phyloP scores from a whole-genome alignment of 1,139 yeast genomes.

The Pichia sp. region DNA sequence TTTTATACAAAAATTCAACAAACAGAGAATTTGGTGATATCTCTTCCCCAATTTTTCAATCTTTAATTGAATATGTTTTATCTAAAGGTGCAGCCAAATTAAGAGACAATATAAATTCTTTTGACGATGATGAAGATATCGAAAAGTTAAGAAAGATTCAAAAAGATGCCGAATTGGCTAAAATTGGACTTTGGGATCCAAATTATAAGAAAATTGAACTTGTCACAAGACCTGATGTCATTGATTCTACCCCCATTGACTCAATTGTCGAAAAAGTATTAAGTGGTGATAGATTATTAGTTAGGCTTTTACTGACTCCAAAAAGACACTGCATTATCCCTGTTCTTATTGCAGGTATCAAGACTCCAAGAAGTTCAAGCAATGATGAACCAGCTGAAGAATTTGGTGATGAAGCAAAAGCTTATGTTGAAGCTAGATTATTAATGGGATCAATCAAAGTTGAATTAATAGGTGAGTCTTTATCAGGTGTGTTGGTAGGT shows the following conservation, averaged over 20 bases:
- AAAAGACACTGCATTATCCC: slow-evolving; percentile 46
- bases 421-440: slow-evolving; percentile 60
- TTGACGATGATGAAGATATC: slow-evolving; percentile 30
- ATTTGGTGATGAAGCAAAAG: slow-evolving; percentile 61
- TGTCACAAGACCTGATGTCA: slow-evolving; percentile 33
- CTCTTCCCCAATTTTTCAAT: slow-evolving; percentile 55
- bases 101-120: slow-evolving; percentile 50
- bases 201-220: slow-evolving; percentile 30
- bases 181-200: slow-evolving; percentile 52
- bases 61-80: slow-evolving; percentile 53
- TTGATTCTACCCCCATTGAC: slow-evolving; percentile 38
- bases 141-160: slow-evolving; percentile 39
- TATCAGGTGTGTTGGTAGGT: slow-evolving; percentile 58
- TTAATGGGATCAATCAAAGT: slow-evolving; percentile 59
- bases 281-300: slow-evolving; percentile 68
- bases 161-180: slow-evolving; percentile 43
- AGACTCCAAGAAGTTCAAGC: slow-evolving; percentile 62
- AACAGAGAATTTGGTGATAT: slow-evolving; percentile 73
- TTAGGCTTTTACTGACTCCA: slow-evolving; percentile 45
- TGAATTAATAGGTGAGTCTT: slow-evolving; percentile 53
- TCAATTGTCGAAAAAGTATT: slow-evolving; percentile 71
- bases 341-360: slow-evolving; percentile 66
- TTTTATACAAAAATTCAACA: slow-evolving; percentile 40
- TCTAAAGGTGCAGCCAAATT: slow-evolving; percentile 58
- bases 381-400: slow-evolving; percentile 35